These are phyloP conservation scores for Rhodotorula sp. DNA, from an alignment of 1,284 basidiomycete species.

Conservation along the genomic window DNA sequence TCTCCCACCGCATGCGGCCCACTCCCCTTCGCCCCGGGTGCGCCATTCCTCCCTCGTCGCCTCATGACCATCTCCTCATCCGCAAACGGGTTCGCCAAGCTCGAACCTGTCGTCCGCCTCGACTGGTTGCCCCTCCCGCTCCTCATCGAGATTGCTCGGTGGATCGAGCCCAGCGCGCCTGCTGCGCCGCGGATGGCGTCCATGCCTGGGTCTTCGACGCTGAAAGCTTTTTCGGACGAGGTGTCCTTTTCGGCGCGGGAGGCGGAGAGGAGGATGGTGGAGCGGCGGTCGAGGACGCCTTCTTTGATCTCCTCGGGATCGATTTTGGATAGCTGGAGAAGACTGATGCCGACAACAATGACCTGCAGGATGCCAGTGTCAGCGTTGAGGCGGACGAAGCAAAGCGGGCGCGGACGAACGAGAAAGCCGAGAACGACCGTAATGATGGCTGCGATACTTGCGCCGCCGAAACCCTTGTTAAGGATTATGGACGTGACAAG, in stretches of 20 bases:
- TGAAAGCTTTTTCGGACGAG: constrained; percentile 54
- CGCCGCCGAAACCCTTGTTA: constrained; percentile 82
- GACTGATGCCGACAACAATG: constrained; percentile 48
- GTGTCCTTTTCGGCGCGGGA: constrained; percentile 59
- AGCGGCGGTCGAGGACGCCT: constrained; percentile 69
- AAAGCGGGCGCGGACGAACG: constrained; percentile 52
- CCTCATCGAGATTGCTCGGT: constrained; percentile 61
- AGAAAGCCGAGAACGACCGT: constrained; percentile 87
- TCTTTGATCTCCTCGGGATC: constrained; percentile 65
- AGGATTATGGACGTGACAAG: constrained; percentile 58
- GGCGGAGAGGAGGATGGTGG: constrained; percentile 68
- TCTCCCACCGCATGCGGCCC: constrained; percentile 24
- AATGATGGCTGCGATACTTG: constrained; percentile 66
- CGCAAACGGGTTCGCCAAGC: constrained; percentile 5
- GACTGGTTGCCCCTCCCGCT: constrained; percentile 11
- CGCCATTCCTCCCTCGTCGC: constrained; percentile 25
- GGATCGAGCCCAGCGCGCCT: constrained; percentile 81
- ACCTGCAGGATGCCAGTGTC: not conserved
- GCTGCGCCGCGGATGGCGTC: constrained; percentile 85
- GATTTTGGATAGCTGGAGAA: constrained; percentile 94
- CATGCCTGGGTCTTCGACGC: constrained; percentile 72
- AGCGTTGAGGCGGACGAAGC: not conserved
- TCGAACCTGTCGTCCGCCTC: not conserved
- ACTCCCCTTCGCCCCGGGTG: constrained; percentile 29
- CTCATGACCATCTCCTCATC: constrained; percentile 19